Conservation (phyloP, 2,329 filamentous ascomycete genomes). For the Ustulina deusta region DNA sequence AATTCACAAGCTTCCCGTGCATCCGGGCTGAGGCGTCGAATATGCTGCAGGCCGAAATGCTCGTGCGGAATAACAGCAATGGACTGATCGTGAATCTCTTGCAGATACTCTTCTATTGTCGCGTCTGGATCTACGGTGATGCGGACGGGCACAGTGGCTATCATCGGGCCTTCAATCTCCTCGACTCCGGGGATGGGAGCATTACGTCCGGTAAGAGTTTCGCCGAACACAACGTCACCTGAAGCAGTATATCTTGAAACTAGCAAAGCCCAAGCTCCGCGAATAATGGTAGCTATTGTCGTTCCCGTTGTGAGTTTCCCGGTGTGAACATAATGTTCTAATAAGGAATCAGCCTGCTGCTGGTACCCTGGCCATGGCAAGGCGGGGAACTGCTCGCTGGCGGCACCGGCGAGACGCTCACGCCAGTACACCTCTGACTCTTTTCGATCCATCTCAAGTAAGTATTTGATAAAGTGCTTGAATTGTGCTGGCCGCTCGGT, state of each 20-base stretch:
- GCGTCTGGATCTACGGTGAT: slow-evolving; percentile 58
- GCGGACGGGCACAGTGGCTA: slow-evolving; percentile 69
- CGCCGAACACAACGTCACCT: slow-evolving; percentile 68
- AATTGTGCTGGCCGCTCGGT: slow-evolving; percentile 57
- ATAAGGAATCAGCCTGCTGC: slow-evolving; percentile 63
- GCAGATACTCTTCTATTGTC: slow-evolving; percentile 64
- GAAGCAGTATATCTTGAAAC: slow-evolving; percentile 65
- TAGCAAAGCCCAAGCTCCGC: slow-evolving; percentile 70
- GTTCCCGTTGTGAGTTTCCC: slow-evolving; percentile 54
- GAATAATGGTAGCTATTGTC: slow-evolving; percentile 67
- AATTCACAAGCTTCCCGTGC: slow-evolving; percentile 68
- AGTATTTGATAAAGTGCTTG: slow-evolving; percentile 63
- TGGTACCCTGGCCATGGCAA: slow-evolving; percentile 63
- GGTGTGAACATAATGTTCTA: slow-evolving; percentile 63
- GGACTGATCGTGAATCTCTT: slow-evolving; percentile 67
- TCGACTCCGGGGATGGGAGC: slow-evolving; percentile 62
- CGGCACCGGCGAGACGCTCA: slow-evolving; percentile 59
- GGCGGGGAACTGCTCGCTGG: slow-evolving; percentile 61
- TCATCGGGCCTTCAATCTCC: slow-evolving; percentile 70
- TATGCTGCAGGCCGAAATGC: slow-evolving; percentile 71
- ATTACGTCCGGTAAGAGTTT: slow-evolving; percentile 69
- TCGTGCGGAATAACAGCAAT: slow-evolving; percentile 72
- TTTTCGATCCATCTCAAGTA: slow-evolving; percentile 54
- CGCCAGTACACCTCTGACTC: slow-evolving; percentile 62
- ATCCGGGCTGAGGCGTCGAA: slow-evolving; percentile 67